Percentiles rank a stretch among this genome's conserved stretches.
Evolutionary conservation across 2,329 filamentous ascomycete genomes (phyloP).

Genomic region (Epichloe typhina): DNA sequence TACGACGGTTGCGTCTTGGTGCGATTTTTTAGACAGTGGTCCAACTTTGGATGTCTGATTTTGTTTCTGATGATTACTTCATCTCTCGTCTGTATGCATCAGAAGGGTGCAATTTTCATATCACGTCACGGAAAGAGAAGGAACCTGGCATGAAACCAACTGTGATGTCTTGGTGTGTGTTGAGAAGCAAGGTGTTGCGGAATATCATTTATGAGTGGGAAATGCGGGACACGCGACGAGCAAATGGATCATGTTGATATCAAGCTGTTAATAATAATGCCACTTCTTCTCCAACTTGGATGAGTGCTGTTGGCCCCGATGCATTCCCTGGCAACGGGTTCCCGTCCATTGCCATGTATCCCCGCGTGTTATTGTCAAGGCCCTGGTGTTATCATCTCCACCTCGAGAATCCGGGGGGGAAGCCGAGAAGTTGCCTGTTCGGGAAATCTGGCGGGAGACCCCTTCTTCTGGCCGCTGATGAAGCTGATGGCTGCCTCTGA

Average conservation of each 20-base stretch:
- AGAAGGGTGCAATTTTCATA: not conserved
- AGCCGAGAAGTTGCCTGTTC: not conserved
- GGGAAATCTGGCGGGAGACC: not conserved
- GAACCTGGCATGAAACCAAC: not conserved
- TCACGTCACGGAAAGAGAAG: not conserved
- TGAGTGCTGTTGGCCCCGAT: too few species aligned
- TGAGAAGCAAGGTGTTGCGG: not conserved
- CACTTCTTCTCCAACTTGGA: not conserved
- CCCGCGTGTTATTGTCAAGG: too few species aligned
- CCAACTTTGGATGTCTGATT: not conserved
- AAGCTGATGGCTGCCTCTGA: too few species aligned
- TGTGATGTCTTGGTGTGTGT: not conserved
- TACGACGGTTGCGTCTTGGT: not conserved
- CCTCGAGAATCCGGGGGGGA: not conserved
- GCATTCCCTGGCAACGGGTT: too few species aligned
- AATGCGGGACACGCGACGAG: not conserved
- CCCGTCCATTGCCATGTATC: too few species aligned
- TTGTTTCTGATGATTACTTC: not conserved
- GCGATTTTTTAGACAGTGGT: not conserved
- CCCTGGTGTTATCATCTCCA: not conserved
- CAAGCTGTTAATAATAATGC: slow-evolving; percentile 5
- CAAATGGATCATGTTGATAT: slow-evolving; percentile 2
- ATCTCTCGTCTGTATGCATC: not conserved
- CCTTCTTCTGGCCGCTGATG: too few species aligned
- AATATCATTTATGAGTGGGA: slow-evolving; percentile 1